Conservation (phyloP, 2,329 filamentous ascomycete species). For the Albophoma yamanashiensis region DNA sequence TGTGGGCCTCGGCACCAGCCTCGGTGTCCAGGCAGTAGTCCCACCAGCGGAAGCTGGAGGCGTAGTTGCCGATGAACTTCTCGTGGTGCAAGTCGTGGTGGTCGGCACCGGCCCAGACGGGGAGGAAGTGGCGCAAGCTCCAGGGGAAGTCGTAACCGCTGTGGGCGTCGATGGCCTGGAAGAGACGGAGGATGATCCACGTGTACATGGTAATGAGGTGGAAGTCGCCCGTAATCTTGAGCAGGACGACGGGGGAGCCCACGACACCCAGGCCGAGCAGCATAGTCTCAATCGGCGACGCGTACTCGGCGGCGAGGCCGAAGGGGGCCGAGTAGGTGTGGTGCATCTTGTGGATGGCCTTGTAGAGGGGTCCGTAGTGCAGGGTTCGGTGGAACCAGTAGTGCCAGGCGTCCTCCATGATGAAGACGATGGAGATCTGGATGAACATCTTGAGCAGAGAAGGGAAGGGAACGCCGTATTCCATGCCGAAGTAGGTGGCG, state of each 20-base stretch:
- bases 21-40: conserved; percentile 91
- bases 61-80: conserved; percentile 96
- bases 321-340: conserved; percentile 98
- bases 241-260: conserved; percentile 73
- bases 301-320: conserved; percentile 92
- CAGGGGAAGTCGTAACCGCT: conserved; percentile 98
- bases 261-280: conserved; percentile 82
- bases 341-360: conserved; percentile 96
- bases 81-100: conserved; percentile 98
- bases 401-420: conserved; percentile 95
- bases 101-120: conserved; percentile 95
- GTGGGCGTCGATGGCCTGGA: conserved; percentile 97
- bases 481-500: conserved; percentile 84
- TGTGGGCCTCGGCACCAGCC: conserved; percentile 76
- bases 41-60: conserved; percentile 99
- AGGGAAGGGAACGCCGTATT: conserved; percentile 84
- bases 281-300: conserved; percentile 95
- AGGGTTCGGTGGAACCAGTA: conserved; percentile 92
- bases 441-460: conserved; percentile 73
- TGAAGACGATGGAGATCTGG: conserved; percentile 89
- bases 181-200: conserved; percentile 87
- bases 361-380: conserved; percentile 94
- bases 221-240: conserved; percentile 70
- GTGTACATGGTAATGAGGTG: conserved; percentile 97
- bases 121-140: conserved; percentile 89